Percentiles rank a stretch among this genome's conserved stretches.
These are phyloP conservation scores for Ophiostoma australiae DNA, from an alignment of 2,329 filamentous ascomycete species.

Conservation along the genomic window DNA sequence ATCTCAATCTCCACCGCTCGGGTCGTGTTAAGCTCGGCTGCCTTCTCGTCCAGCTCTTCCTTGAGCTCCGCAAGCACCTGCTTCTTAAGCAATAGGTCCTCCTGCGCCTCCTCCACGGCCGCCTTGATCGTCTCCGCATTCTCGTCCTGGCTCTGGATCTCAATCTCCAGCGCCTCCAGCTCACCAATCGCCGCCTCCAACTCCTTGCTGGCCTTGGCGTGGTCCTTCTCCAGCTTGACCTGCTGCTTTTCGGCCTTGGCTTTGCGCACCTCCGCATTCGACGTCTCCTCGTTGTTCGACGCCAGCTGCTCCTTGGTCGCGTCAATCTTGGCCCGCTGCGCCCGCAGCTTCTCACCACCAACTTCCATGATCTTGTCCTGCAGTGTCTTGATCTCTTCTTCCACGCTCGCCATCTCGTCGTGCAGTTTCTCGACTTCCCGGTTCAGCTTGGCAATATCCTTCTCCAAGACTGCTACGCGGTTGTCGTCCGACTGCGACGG, in stretches of 20 bases:
- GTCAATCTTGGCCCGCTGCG: conserved; percentile 88
- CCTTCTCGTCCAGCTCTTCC: conserved; percentile 79
- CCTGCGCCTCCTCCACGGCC: conserved; percentile 76
- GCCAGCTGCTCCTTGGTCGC: conserved; percentile 80
- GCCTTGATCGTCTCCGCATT: conserved; percentile 68
- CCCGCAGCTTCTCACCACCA: conserved; percentile 85
- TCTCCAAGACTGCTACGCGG: conserved; percentile 66
- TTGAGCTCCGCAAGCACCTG: conserved; percentile 75
- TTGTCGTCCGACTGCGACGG: conserved; percentile 75
- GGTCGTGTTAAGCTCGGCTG: conserved; percentile 78
- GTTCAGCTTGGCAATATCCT: conserved; percentile 69
- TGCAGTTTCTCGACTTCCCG: conserved; percentile 75
- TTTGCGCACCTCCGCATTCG: conserved; percentile 78
- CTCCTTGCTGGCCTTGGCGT: conserved; percentile 73
- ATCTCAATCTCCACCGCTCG: conserved; percentile 92
- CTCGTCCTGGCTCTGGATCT: conserved; percentile 70
- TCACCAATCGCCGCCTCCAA: conserved; percentile 67
- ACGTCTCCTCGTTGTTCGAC: conserved; percentile 73
- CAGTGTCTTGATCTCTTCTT: conserved; percentile 85
- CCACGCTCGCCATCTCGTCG: conserved; percentile 79
- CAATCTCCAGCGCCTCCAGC: conserved; percentile 70
- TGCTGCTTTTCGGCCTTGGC: conserved; percentile 93
- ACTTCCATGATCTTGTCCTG: conserved; percentile 99
- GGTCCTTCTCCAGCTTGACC: conserved; percentile 78
- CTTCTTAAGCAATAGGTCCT: conserved; percentile 71